Base-by-base conservation (phyloP, 148 eudicot species). In the Camellia lanceoleosa region DNA sequence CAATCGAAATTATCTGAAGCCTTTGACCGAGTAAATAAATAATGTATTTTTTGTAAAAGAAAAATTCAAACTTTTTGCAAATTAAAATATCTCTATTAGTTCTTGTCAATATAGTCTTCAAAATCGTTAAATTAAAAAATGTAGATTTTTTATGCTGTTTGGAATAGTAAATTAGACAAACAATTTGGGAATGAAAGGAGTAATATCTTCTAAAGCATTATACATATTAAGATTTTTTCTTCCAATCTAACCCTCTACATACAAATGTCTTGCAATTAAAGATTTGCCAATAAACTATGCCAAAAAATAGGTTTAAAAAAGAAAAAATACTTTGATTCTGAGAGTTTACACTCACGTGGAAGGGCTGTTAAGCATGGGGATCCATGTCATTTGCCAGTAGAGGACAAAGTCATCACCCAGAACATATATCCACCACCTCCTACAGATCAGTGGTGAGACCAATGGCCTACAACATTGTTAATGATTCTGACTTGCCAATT, bases 381-480 rank as follows among this genome's bases (percentile, higher is more conserved):
- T 85, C 93, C 90, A 89, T 58, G 85, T 71, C 86, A 90, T 80
- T 74, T 83, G 79, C 77, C 74, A 23, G 76, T 84, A 77, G 16
- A 87, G 86, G 56, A 90, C 89, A 73, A 86, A 79, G 49, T 84
- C 93, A 66, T 89, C 86, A 15, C 93, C 93, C 18, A 90, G 80
- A 90, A 89, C 82, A 89, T 77, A 79, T 87, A 90, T 62, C 93
- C 91, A 68, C 88, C 91, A 83, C 80, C 78, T 56, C 42, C 74
- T n/a, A 78, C n/a, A n/a, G 70, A 68, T 90, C 87, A 43, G 79
- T 65, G 7, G 88, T 74, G 77, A 90, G 88, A 80, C 93, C 93
- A 90, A 80, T 90, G 93, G 74, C 90, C 93, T 16, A 89, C 52
- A 2, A 90, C 86, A 84, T 90, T 90, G 65, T 84, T 86, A 51